These are phyloP conservation scores for Krasilnikovozyma curviuscula DNA, from an alignment of 768 basidiomycete species.

Conservation along the genomic window DNA sequence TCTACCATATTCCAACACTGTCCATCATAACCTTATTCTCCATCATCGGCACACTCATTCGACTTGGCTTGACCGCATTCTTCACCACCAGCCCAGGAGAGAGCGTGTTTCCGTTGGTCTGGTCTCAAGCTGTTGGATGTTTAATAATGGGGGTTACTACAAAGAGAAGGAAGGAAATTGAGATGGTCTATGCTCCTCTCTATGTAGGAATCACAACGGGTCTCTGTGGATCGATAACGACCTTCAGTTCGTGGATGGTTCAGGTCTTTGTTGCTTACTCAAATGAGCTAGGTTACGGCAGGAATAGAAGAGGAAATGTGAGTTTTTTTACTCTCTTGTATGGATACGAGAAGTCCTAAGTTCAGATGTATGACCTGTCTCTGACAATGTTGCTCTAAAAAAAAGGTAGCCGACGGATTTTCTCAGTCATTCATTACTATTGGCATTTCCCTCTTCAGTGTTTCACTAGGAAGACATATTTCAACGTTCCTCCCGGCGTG, in stretches of 20 bases:
- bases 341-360: too few relatives aligned
- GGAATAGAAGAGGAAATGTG: too few relatives aligned
- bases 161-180: conserved; percentile 49
- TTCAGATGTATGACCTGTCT: too few relatives aligned
- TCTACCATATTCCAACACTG: too few relatives aligned
- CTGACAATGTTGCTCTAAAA: too few relatives aligned
- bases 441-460: too few relatives aligned
- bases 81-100: conserved; percentile 30
- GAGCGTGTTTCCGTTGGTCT: conserved; percentile 62
- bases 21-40: conserved; percentile 4
- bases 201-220: conserved; percentile 80
- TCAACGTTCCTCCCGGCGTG: too few relatives aligned
- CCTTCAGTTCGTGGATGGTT: conserved; percentile 88
- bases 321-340: too few relatives aligned
- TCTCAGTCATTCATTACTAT: too few relatives aligned
- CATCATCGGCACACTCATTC: conserved; percentile 4
- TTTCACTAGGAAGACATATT: too few relatives aligned
- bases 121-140: conserved; percentile 73
- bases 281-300: conserved; percentile 38
- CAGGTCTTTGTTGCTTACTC: conserved; percentile 73
- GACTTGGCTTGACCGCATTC: conserved; percentile 6
- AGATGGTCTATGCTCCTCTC: conserved; percentile 74
- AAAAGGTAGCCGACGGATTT: too few relatives aligned
- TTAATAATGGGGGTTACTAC: conserved; percentile 71
- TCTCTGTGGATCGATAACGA: conserved; percentile 88